Evolutionary conservation across 164 flowering plant species (phyloP), one percentile per base, ranked within the genome.

Genomic region (Nymphaea colorata): DNA sequence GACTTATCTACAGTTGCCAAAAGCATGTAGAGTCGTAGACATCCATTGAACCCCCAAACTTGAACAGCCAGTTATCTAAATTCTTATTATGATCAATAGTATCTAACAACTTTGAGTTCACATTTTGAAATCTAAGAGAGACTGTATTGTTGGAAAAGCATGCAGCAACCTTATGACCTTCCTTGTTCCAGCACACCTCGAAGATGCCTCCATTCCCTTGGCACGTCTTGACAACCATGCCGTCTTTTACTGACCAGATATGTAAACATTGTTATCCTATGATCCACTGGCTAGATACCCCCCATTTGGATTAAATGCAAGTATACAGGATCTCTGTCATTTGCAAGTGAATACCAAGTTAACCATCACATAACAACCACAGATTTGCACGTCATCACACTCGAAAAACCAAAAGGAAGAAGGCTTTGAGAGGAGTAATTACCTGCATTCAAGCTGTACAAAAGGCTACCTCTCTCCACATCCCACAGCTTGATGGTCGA

Each of bases 111-210:
- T 51, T 14, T 14, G 55, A 51, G 12, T 51, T 51, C 55, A 90
- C 96, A 86, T 85, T 80, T 90, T 83, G 77, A 90, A 86, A 74
- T 93, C 97, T 73, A 93, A 71, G 65, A 91, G 91, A 90, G 0
- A 93, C 91, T 0, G 87, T 82, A 65, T 84, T 89, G 85, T 86
- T 81, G 57, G 95, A 87, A 61, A 85, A 90, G 74, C 96, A 93
- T 6, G 92, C 98, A 64, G 96, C 98, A 59, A 93, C 82, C 75
- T 84, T 90, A 74, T 87, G 82, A 42, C 98, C 98, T 77, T 86
- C 98, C 73, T 82, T 90, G 78, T 87, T 93, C 98, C 98, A 93
- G 69, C 97, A 89, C 11, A 91, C 98, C 73, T 93, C 97, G 74
- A 93, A 93, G 61, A 93, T 89, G 53, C 97, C 96, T 36, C 66